phyloP scores from a whole-genome alignment of 2,329 filamentous ascomycete species.

The Aspergillus neoniger region DNA sequence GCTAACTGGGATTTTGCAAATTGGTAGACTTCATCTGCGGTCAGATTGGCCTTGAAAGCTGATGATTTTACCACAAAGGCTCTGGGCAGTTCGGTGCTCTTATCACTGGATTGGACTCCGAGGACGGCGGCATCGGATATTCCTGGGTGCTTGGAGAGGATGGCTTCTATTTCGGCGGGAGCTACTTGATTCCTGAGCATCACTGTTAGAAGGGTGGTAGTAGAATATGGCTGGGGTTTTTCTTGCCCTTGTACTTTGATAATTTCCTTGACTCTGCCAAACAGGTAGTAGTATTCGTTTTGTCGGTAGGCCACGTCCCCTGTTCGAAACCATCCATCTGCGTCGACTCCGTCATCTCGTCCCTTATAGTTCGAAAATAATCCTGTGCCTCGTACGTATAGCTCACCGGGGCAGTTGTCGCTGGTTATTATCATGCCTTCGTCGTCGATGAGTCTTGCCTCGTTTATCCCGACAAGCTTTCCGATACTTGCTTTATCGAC shows the following conservation, averaged over 20 bases:
- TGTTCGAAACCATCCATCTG: slow-evolving; percentile 37
- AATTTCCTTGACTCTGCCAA: slow-evolving; percentile 36
- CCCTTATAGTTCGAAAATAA: slow-evolving; percentile 28
- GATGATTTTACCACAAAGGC: slow-evolving; percentile 41
- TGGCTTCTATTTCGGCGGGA: slow-evolving; percentile 45
- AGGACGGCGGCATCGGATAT: slow-evolving; percentile 47
- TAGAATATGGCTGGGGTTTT: no score
- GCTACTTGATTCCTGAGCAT: slow-evolving; percentile 40
- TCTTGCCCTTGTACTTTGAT: slow-evolving; percentile 42
- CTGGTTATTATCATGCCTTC: neutral
- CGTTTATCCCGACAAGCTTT: slow-evolving; percentile 32
- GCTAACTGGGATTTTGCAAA: slow-evolving; percentile 38
- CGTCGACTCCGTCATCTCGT: slow-evolving; percentile 25
- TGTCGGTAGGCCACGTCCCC: slow-evolving; percentile 32
- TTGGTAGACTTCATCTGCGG: slow-evolving; percentile 37
- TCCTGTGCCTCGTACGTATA: neutral
- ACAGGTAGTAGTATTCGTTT: slow-evolving; percentile 30
- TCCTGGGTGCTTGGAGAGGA: slow-evolving; percentile 40
- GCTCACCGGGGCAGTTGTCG: neutral
- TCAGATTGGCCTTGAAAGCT: slow-evolving; percentile 16
- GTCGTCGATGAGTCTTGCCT: slow-evolving; percentile 30
- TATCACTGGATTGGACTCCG: slow-evolving; percentile 33
- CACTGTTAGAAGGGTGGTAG: neutral
- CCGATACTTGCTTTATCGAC: slow-evolving; percentile 47
- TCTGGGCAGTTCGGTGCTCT: slow-evolving; percentile 34